Conservation (phyloP, 441 rosid genomes). For the Manihot esculenta region DNA sequence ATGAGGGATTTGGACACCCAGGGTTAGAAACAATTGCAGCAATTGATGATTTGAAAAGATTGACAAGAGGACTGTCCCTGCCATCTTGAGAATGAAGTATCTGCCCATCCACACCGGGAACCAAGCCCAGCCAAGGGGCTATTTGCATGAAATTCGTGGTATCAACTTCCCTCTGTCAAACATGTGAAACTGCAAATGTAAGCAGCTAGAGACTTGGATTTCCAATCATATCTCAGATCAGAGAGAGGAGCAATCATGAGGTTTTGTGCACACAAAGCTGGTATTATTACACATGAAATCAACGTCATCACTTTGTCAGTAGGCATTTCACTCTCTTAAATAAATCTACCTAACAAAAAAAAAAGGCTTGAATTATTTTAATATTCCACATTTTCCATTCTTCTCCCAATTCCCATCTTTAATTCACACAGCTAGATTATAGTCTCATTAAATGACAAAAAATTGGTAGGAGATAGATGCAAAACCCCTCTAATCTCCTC, state of each 20-base stretch:
- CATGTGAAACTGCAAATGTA: slow-evolving; percentile 25
- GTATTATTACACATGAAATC: background rate
- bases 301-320: background rate
- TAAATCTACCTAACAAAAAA: background rate
- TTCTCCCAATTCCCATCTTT: background rate
- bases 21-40: slow-evolving; percentile 78
- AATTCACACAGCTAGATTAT: background rate
- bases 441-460: background rate
- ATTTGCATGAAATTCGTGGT: slow-evolving; percentile 90
- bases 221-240: slow-evolving; percentile 17
- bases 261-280: slow-evolving; percentile 7
- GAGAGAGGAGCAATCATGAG: slow-evolving; percentile 7
- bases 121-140: slow-evolving; percentile 92
- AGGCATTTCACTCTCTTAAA: slow-evolving; percentile 5
- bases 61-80: slow-evolving; percentile 87
- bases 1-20: slow-evolving; percentile 74
- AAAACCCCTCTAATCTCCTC: background rate
- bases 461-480: background rate
- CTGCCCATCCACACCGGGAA: slow-evolving; percentile 88
- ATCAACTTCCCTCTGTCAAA: slow-evolving; percentile 83
- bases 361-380: background rate
- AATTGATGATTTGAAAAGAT: slow-evolving; percentile 84
- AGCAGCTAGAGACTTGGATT: slow-evolving; percentile 25
- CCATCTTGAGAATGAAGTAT: slow-evolving; percentile 75
- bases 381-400: background rate